Evolutionary conservation across 2,329 filamentous ascomycete species (phyloP), one percentile per base, ranked within the genome.

Genomic region (Penicillium corylophilum): DNA sequence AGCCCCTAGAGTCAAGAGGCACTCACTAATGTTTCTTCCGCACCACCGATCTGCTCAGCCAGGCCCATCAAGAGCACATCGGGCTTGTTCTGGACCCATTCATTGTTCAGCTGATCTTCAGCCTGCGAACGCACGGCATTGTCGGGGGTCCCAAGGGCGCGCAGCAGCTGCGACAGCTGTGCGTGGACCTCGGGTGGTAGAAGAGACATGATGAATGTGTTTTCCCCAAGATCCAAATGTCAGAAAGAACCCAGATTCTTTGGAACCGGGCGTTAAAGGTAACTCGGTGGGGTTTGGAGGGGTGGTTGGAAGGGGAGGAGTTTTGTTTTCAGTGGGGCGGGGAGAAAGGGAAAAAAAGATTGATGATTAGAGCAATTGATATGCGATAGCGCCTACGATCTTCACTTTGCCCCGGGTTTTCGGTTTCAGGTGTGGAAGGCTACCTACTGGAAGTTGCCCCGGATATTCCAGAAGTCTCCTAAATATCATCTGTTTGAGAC

Each of bases 11-110:
- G 35, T 51, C 16, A 22, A 16, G 29, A 24, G 41, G 18, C 46
- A 75, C 82, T 74, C 81, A 94, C 90, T 53, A 83, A 79, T 62
- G 84, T 78, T 67, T 93, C 86, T 62, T 84, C 82, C n/a, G 88
- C 85, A 59, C 82, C 85, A 66, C 89, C 85, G 63, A 96, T 86
- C 75, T 97, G 93, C 77, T 97, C 94, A 36, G 88, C 92, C 64
- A 99, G 78, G 60, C 92, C 94, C 88, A 97, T 94, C 69, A 99
- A 78, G 62, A 97, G 80, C 63, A 95, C 82, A 66, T 96, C 92
- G 31, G 94, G 92, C 55, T 88, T 84, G 51, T 84, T 81, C 56
- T 79, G 77, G 31, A 91, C 88, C 94, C 94, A 99, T 79, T 91
- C 92, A 74, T 84, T 89, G 72, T 90, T 89, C 57, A 99, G 79